These are phyloP conservation scores for Aspergillus taichungensis DNA, from an alignment of 495 filamentous ascomycete genomes.

Conservation along the genomic window DNA sequence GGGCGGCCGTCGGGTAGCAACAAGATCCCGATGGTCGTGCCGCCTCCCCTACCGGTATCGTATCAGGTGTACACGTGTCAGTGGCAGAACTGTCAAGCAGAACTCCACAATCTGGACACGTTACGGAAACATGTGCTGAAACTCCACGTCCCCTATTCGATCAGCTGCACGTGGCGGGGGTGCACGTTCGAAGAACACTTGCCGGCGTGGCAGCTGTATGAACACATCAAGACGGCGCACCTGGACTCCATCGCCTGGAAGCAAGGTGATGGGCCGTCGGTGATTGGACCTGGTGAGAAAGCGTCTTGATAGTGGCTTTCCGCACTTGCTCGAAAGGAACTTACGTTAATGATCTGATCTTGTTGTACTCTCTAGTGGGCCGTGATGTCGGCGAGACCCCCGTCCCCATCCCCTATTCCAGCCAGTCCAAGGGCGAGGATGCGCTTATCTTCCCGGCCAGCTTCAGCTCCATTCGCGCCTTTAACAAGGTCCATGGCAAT, in stretches of 20 bases:
- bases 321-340: slow-evolving; percentile 2
- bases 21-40: slow-evolving; percentile 5
- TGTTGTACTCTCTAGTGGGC: slow-evolving; percentile 8
- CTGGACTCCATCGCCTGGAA: slow-evolving; percentile 52
- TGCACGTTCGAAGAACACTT: slow-evolving; percentile 16
- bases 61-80: slow-evolving; percentile 49
- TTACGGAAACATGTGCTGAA: slow-evolving; percentile 59
- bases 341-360: slow-evolving; percentile 11
- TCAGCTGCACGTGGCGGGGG: slow-evolving; percentile 26
- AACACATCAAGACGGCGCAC: slow-evolving; percentile 55
- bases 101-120: slow-evolving; percentile 67
- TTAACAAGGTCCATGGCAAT: slow-evolving; percentile 31
- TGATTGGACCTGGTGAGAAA: slow-evolving; percentile 39
- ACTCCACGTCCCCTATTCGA: slow-evolving; percentile 34
- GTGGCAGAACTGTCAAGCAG: slow-evolving; percentile 57
- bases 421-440: slow-evolving; percentile 14
- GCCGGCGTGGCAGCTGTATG: slow-evolving; percentile 39
- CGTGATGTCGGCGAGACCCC: slow-evolving; percentile 1
- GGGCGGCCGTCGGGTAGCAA: slow-evolving; percentile 15
- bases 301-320: slow-evolving; percentile 12
- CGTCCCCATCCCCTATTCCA: slow-evolving; percentile 15
- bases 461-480: slow-evolving; percentile 24
- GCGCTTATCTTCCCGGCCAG: slow-evolving; percentile 31
- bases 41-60: slow-evolving; percentile 1
- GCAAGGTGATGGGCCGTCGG: slow-evolving; percentile 55